Evolutionary conservation across 1,284 basidiomycete species (phyloP), one percentile per base, ranked within the genome.

Genomic region (Pseudozyma sp.): DNA sequence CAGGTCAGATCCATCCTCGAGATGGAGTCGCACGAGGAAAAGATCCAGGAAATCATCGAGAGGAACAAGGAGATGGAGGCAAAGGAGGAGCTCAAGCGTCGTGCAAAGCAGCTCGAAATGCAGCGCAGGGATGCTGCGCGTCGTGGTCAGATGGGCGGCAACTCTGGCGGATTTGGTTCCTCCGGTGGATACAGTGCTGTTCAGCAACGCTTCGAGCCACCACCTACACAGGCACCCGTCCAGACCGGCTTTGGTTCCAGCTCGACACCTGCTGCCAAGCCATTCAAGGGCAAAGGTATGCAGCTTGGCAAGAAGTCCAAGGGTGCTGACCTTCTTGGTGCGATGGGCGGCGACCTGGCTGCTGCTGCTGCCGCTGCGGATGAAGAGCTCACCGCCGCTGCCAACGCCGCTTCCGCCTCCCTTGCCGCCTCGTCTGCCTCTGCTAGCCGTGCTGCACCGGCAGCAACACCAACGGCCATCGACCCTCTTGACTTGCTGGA

Each of bases 11-110:
- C 89, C 81, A 91, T 97, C 43, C 87, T 99, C 77, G 97, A 98
- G 88, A 98, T 97, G 92, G 97, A 99, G 87, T 94, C 92, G 86
- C 97, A 99, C 86, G 97, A 99, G 86, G 97, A 99, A 87, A 98
- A 97, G 88, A 98, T 99, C 74, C 95, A 99, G 85, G 97, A 99
- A 82, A 99, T 99, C 85, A 99, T 99, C 79, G 93, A 95, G 70
- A 81, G 94, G 91, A 99, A 99, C 89, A 99, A 99, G 87, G 96
- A 99, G 87, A 93, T 94, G 21, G 97, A 99, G 85, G 97, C 97
- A 5, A 99, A 99, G 86, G 97, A 99, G 86, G 97, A 98, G 85
- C 92, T 99, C 84, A 99, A 98, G 86, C 91, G 97, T 55, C 91
- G 96, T 44, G 96, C 97, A 3, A 97, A 97, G 86, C 95, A 98